Base-by-base conservation (phyloP, 305 asterid genomes). In the Coffea humblotiana region DNA sequence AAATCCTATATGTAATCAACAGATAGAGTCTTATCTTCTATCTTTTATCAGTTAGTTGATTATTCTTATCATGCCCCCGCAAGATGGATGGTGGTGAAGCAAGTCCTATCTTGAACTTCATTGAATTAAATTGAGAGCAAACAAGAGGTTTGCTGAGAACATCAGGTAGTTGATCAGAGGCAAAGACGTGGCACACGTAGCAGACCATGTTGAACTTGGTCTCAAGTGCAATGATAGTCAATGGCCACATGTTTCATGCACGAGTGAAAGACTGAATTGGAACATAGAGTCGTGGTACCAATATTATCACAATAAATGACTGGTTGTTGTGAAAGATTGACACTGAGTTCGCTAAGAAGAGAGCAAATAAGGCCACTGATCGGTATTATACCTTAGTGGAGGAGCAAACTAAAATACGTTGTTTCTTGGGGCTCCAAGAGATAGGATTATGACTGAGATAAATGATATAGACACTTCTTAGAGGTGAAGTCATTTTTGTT, bases 101-200 rank as follows among this genome's bases (percentile, higher is more conserved):
- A 54, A 54, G 61, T 54, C 21, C 61, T 5, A 54, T 54, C 61
- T 54, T 54, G 21, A 19, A 11, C 21, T 54, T 54, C 6, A 54
- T 3, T 11, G 61, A 54, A 18, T 54, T 23, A 54, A 54, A 54
- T 14, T 21, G 32, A n/a, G 13, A 3, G 2, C 64, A 43, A 25
- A 40, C 21, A 25, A 47, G 63, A 49, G 76, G 37, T 40, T 74
- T 80, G 29, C 64, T 75, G 12, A 74, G 80, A 1, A 45, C 25
- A 80, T 75, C 80, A 4, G 58, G 58, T 0, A 65, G 40, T 45
- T 80, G 61, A 32, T 74, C 27, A 21, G 6, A 14, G 8, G 70
- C 75, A 14, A 8, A 27, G 0, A 80, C 54, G 49, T 79, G 64
- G 3, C 10, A 72, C 78, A 14, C 25, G 63, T 12, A 79, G 61